Evolutionary conservation across 2,329 filamentous ascomycete genomes (phyloP), one percentile per base, ranked within the genome.

Genomic region (Emergomyces orientalis): DNA sequence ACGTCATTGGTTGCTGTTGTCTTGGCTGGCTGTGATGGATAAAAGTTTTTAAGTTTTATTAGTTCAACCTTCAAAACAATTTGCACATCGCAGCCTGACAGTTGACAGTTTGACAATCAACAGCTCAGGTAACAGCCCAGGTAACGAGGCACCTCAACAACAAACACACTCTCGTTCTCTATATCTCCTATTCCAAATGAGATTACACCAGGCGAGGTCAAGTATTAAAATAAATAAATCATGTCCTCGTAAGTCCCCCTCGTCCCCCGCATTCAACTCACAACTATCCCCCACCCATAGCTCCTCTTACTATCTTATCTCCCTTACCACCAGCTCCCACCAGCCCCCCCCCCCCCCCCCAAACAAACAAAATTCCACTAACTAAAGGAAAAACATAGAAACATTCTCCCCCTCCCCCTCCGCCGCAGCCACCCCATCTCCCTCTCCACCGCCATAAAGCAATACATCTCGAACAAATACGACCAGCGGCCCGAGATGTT

Each of bases 401-500:
- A 79, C 65, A 77, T 81, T 63, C 83, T 96, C 62, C 86, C 87
- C 73, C 82, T 96, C 66, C 92, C 93, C 9, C 97, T 97, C 77
- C 90, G 93, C 70, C 89, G 88, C 73, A 93, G 91, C 60, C 86
- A 89, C 67, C 83, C 88, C 63, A 81, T 96, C 49, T 88, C 88
- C 64, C 83, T 97, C 65, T 88, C 90, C 62, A 82, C 85, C 65
- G 89, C 91, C 59, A 91, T 99, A 74, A 91, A 90, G 67, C 88
- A 94, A 74, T 97, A 99, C 79, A 97, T 99, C 72, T 96, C 91
- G 65, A 88, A 86, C 76, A 97, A 97, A 82, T 97, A 97, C 87
- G 93, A 97, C 76, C 94, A 99, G 75, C 93, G 96, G 73, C 93
- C 94, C 41, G 91, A 97, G 76, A 96, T 96, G 88, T 99, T 99